A percentile compares a stretch with the other conserved stretches of the same genome.
Evolutionary conservation across 805 yeast genomes (phyloP).

Genomic region (Cyberlindnera euphorbiae): DNA sequence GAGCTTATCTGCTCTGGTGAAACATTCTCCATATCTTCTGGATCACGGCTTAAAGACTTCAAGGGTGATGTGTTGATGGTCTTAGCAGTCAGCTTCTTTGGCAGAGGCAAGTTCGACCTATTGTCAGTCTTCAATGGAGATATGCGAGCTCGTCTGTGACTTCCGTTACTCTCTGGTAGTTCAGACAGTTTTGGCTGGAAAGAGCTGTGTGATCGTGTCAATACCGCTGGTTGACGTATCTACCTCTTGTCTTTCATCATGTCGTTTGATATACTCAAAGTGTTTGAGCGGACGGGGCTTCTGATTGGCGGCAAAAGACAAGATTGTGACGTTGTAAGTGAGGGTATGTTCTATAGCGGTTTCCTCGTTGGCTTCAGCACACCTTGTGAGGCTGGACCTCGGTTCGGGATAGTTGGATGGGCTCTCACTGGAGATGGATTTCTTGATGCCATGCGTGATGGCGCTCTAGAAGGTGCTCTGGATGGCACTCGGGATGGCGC

Average conservation of each 20-base stretch:
- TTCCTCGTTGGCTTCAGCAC: slow-evolving; percentile 21
- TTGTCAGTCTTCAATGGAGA: slow-evolving; percentile 18
- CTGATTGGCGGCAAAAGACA: slow-evolving; percentile 10
- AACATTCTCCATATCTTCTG: slow-evolving; percentile 11
- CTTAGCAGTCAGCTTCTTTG: slow-evolving; percentile 7
- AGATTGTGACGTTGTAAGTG: slow-evolving; percentile 12
- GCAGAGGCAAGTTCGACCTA: slow-evolving; percentile 11
- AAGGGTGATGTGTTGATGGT: slow-evolving; percentile 24
- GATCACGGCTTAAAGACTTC: slow-evolving; percentile 18
- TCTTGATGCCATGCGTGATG: slow-evolving; percentile 7
- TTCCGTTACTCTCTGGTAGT: slow-evolving; percentile 14
- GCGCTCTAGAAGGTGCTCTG: slow-evolving; percentile 14
- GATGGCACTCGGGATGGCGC: slow-evolving; percentile 20
- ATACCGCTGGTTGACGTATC: slow-evolving; percentile 8
- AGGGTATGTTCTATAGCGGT: slow-evolving; percentile 12
- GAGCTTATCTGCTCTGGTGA: slow-evolving; percentile 7
- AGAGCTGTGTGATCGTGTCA: slow-evolving; percentile 19
- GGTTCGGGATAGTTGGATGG: slow-evolving; percentile 8
- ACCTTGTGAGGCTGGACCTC: slow-evolving; percentile 12
- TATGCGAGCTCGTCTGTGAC: slow-evolving; percentile 11
- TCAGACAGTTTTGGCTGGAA: slow-evolving; percentile 22
- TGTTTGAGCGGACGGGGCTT: slow-evolving; percentile 15
- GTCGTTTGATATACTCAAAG: slow-evolving; percentile 9
- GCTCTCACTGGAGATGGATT: slow-evolving; percentile 3
- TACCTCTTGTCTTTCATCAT: slow-evolving; percentile 11